These are phyloP conservation scores for Populus tomentosa DNA, from an alignment of 441 rosid species.

Conservation along the genomic window DNA sequence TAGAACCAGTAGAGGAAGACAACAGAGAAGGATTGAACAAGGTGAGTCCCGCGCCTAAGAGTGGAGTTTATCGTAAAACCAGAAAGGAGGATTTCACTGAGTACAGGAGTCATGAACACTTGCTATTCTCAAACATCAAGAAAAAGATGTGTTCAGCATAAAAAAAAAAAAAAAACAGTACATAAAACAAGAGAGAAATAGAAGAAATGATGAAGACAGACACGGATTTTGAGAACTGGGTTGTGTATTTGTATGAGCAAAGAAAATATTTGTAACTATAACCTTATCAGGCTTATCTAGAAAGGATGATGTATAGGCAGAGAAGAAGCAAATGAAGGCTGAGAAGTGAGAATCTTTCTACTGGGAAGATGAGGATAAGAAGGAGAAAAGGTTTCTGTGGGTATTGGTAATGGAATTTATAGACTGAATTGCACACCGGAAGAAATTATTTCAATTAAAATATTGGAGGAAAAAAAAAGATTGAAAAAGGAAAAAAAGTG, in stretches of 20 bases:
- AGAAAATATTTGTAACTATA: too few relatives aligned
- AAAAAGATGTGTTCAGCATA: constrained; percentile 30
- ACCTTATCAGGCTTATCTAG: neutral
- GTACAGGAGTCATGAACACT: constrained; percentile 69
- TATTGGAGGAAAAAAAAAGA: too few relatives aligned
- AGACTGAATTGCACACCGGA: constrained; percentile 20
- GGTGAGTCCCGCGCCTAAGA: constrained; percentile 76
- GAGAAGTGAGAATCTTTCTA: neutral
- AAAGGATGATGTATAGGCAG: neutral
- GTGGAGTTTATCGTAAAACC: constrained; percentile 68
- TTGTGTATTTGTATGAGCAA: too few relatives aligned
- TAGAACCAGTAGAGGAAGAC: constrained; percentile 88
- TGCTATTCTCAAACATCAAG: constrained; percentile 49
- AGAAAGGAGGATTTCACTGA: constrained; percentile 64
- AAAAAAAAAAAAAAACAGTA: constrained; percentile 12
- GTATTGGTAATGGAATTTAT: constrained; percentile 32
- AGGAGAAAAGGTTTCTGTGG: constrained; percentile 32
- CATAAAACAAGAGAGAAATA: neutral
- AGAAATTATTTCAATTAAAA: too few relatives aligned
- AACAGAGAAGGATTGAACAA: constrained; percentile 92
- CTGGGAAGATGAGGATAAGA: constrained; percentile 3
- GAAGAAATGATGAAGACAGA: neutral
- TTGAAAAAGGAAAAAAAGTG: too few relatives aligned
- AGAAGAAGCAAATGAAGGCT: constrained; percentile 6
- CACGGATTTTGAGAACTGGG: neutral